These are phyloP conservation scores for Petrea volubilis DNA, from an alignment of 257 asterid genomes.

Conservation along the genomic window DNA sequence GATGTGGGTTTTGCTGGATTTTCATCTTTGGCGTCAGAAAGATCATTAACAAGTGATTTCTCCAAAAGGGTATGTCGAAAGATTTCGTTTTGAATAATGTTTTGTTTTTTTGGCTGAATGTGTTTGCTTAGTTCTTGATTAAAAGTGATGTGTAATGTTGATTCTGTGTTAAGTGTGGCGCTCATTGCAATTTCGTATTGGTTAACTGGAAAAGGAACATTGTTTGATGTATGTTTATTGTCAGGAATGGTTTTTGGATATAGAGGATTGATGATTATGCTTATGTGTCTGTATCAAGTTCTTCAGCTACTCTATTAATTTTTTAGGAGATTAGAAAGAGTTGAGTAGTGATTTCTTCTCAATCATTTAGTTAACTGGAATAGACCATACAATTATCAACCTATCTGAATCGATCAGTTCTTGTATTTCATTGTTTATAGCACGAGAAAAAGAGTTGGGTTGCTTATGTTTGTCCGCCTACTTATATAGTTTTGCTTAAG, in stretches of 20 bases:
- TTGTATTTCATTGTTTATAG: too few species aligned
- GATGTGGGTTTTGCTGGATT: conserved; percentile 42
- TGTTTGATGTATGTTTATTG: neutral
- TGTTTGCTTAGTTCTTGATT: neutral
- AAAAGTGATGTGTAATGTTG: neutral
- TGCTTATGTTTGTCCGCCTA: neutral
- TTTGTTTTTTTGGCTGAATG: conserved; percentile 10
- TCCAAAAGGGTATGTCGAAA: conserved; percentile 44
- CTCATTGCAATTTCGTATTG: conserved; percentile 1
- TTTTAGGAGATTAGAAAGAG: too few species aligned
- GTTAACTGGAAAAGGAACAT: neutral
- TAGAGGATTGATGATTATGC: neutral
- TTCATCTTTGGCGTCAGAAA: conserved; percentile 40
- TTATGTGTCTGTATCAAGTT: neutral
- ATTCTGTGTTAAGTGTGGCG: neutral
- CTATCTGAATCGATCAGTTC: too few species aligned
- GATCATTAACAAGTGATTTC: conserved; percentile 30
- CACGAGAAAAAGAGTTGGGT: too few species aligned
- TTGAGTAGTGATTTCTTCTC: too few species aligned
- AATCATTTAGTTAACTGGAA: too few species aligned
- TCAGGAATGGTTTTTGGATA: neutral
- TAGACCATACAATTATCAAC: too few species aligned
- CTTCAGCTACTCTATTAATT: neutral
- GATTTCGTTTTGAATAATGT: neutral
- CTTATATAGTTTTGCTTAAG: neutral